Base-by-base conservation (phyloP, 2,329 filamentous ascomycete genomes). In the Leptodontidium sp. region DNA sequence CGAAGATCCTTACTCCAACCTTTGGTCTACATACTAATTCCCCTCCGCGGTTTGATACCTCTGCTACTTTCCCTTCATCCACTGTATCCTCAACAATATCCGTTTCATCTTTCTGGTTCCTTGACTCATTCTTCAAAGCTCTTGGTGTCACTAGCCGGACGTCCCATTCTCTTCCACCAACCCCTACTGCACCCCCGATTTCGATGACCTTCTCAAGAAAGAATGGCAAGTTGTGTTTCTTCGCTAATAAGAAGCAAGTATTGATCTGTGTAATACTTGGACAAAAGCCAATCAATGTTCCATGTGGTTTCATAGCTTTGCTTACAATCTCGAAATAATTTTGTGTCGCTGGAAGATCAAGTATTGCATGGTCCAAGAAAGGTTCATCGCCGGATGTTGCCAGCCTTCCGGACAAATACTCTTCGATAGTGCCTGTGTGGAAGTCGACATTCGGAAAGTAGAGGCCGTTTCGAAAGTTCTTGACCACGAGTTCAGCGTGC, bases 211-310 rank as follows among this genome's bases (percentile, higher is more conserved):
- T 84, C 49, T 91, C 88, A 9, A 89, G 79, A 32, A 84, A 78
- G 26, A 86, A 65, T 17, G 87, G 87, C 64, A 93, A 80, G 2
- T 79, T 80, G 14, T 86, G 81, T 35, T 84, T 80, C 67, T 84
- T 85, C 40, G 89, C 85, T 49, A 82, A 78, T 57, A 85, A 80
- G 35, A 90, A 82, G 68, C 90, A 91, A 5, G 89, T 85, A 50
- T 85, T 88, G 66, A 95, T 91, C 78, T 95, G 93, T 11, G 92
- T 94, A 68, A 96, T 88, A 74, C 89, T 93, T 0, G 93, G 93
- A 72, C 88, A 89, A 80, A 94, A 96, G 1, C 93, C 84, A 15
- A 91, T 83, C 40, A 95, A 81, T 9, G 87, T 81, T 0, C 89
- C 92, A 75, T 91, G 87, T 1, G 86, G 83, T 49, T 86, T 86